phyloP scores from a whole-genome alignment of 1,139 yeast genomes.

The Yamadazyma siamensis region DNA sequence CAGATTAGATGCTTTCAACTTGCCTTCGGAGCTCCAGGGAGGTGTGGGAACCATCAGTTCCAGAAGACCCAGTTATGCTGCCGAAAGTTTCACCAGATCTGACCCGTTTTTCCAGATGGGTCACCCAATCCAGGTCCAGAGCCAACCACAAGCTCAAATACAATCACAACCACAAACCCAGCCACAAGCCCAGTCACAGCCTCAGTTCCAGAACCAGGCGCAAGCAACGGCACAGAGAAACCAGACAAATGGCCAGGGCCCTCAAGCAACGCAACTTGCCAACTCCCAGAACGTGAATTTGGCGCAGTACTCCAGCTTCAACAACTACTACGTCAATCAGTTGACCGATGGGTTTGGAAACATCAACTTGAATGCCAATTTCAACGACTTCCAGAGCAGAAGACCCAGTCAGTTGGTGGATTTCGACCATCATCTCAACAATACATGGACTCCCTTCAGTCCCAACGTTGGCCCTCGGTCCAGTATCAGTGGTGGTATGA shows the following conservation, averaged over 20 bases:
- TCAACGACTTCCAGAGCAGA: constrained; percentile 41
- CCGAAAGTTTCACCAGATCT: constrained; percentile 52
- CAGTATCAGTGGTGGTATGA: background rate
- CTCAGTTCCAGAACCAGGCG: constrained; percentile 10
- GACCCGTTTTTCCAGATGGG: constrained; percentile 2
- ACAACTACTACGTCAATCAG: constrained; percentile 21
- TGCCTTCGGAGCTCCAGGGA: constrained; percentile 62
- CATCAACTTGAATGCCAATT: constrained; percentile 33
- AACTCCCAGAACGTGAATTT: constrained; percentile 6
- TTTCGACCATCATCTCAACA: constrained; percentile 16
- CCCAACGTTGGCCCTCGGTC: background rate
- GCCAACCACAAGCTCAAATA: constrained; percentile 3
- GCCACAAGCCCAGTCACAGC: constrained; percentile 5
- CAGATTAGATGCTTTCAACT: constrained; percentile 31
- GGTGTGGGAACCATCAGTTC: constrained; percentile 60
- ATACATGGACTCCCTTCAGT: constrained; percentile 1
- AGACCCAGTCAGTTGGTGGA: constrained; percentile 46
- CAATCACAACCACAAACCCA: constrained; percentile 6
- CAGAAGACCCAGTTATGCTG: constrained; percentile 64
- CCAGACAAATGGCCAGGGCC: too few species aligned
- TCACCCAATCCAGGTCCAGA: constrained; percentile 8
- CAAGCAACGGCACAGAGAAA: too few species aligned
- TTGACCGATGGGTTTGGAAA: constrained; percentile 35
- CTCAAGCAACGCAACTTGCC: too few species aligned
- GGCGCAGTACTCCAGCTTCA: constrained; percentile 15